Evolutionary conservation across 176 grass and related monocot genomes (phyloP), one percentile per base, ranked within the genome.

Genomic region (Eragrostis curvula): DNA sequence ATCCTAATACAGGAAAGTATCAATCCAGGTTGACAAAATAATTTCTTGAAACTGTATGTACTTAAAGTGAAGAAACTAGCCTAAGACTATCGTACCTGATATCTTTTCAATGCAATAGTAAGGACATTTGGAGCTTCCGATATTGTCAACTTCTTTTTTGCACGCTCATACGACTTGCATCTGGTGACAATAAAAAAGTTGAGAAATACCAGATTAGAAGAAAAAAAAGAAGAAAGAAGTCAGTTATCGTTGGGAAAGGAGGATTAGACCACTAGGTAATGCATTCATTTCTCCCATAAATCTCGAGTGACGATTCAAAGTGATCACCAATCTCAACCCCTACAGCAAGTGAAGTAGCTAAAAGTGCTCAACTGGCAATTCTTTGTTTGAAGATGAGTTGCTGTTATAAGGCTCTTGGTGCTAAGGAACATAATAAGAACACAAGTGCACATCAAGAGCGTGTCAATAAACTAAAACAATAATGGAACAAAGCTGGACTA

Each of bases 101-200:
- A 97, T 85, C 95, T 87, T 84, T 94, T 94, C 64, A 97, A 75
- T 55, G 92, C 85, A 66, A 97, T 97, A 24, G 95, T 97, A 68
- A 97, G 84, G 47, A 97, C 73, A 78, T 97, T 97, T 9, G 95
- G 95, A 64, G 89, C 95, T 78, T 97, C 95, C 76, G 80, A 84
- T 87, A 97, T 97, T 28, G 78, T 83, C 83, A 97, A 79, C 84
- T 92, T 92, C 85, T 97, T 97, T 84, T 74, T 90, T 56, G 92
- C 92, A 75, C 81, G 85, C 47, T 94, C 87, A 86, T 90, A 94
- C 2, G 92, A 94, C n/a, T 92, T 94, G 57, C 95, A 97, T 79
- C 94, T 94, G 85, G n/a, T 32, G 23, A 73, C 12, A 6, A 78
- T 51, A 85, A 75, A 56, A 65, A 74, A 53, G 15, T 64, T 64